phyloP scores from a whole-genome alignment of 768 basidiomycete species.

The Dioszegia aurantiaca region DNA sequence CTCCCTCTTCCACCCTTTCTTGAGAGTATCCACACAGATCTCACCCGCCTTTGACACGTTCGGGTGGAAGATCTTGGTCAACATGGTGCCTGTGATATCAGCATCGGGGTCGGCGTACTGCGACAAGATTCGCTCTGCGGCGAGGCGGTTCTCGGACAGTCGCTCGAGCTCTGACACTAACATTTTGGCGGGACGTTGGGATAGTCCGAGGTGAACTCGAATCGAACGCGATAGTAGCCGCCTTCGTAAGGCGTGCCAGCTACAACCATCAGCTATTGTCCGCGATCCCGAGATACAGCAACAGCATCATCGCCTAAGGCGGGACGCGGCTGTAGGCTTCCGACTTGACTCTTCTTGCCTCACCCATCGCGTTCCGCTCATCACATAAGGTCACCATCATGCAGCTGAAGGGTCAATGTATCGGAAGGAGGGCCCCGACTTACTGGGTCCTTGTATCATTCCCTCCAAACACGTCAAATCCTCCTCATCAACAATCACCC shows the following conservation, averaged over 20 bases:
- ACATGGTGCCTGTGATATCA: slow-evolving; percentile 67
- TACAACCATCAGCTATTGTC: slow-evolving; percentile 40
- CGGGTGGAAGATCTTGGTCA: slow-evolving; percentile 96
- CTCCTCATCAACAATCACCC: slow-evolving; percentile 74
- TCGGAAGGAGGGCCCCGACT: too few species aligned
- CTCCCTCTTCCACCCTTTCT: slow-evolving; percentile 92
- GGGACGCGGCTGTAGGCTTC: too few species aligned
- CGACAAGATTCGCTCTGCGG: too few species aligned
- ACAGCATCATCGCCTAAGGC: too few species aligned
- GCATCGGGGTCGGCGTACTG: slow-evolving; percentile 1
- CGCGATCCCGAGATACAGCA: too few species aligned
- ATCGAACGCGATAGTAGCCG: slow-evolving; percentile 72
- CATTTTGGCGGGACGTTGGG: slow-evolving; percentile 93
- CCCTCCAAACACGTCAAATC: slow-evolving; percentile 84
- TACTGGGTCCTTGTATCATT: slow-evolving; percentile 85
- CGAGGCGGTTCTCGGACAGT: too few species aligned
- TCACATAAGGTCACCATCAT: too few species aligned
- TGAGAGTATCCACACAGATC: slow-evolving; percentile 94
- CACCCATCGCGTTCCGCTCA: too few species aligned
- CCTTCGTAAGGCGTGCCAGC: slow-evolving; percentile 68
- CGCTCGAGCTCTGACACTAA: slow-evolving; percentile 48
- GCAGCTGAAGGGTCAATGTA: too few species aligned
- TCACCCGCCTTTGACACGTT: slow-evolving; percentile 87
- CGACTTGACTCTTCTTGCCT: too few species aligned
- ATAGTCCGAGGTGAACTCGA: slow-evolving; percentile 89